Conservation (phyloP, 208 protist genomes). For the Acanthamoeba castellanii region DNA sequence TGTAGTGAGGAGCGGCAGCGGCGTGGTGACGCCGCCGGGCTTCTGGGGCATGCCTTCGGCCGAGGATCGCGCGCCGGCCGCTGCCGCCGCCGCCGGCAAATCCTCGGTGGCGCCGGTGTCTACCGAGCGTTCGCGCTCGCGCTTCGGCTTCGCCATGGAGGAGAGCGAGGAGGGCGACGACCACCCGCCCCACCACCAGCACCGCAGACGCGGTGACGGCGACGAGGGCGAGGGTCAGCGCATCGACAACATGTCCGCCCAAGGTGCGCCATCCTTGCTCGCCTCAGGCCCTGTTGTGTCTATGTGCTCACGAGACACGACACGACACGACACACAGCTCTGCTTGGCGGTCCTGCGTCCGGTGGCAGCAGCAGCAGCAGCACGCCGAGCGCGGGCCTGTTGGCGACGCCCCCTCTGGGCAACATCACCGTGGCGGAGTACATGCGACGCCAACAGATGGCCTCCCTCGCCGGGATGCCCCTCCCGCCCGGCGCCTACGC, state of each 20-base stretch:
- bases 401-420: neutral
- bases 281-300: neutral
- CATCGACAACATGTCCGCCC: neutral
- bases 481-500: neutral
- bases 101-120: neutral
- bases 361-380: neutral
- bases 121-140: conserved; percentile 2
- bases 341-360: neutral
- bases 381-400: neutral
- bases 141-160: conserved; percentile 47
- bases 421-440: conserved; percentile 30
- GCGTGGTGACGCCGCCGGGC: neutral
- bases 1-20: too few relatives aligned
- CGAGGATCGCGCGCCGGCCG: neutral
- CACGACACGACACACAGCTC: neutral
- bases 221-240: neutral
- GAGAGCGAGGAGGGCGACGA: conserved; percentile 54
- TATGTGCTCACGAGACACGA: neutral
- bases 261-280: neutral
- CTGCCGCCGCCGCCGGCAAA: neutral
- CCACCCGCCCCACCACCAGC: neutral
- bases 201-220: neutral
- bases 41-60: conserved; percentile 15
- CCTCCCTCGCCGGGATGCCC: neutral
- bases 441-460: conserved; percentile 45